phyloP scores from a whole-genome alignment of 495 filamentous ascomycete genomes.

The Xylaria castorea region DNA sequence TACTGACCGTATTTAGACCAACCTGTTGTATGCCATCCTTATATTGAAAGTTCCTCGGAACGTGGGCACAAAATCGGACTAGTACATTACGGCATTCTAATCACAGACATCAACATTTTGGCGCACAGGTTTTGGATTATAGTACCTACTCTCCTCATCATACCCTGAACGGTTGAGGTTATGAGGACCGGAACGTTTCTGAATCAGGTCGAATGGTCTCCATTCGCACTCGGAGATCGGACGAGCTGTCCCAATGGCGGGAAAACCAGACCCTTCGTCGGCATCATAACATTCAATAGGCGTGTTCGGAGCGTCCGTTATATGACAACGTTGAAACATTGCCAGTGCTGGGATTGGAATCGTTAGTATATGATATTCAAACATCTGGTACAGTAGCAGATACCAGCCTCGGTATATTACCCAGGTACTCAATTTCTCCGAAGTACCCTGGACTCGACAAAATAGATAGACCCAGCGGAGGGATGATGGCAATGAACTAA shows the following conservation, averaged over 20 bases:
- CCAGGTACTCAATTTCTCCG: neutral
- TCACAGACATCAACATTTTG: slow-evolving; percentile 15
- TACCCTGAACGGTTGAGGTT: slow-evolving; percentile 37
- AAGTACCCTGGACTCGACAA: neutral
- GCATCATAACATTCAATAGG: neutral
- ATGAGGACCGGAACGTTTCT: slow-evolving; percentile 36
- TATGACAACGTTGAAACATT: slow-evolving; percentile 2
- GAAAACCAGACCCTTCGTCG: neutral
- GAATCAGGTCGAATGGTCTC: slow-evolving; percentile 20
- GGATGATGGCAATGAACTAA: neutral
- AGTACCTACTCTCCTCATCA: slow-evolving; percentile 40
- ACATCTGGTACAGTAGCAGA: neutral
- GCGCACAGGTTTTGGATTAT: neutral
- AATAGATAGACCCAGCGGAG: neutral
- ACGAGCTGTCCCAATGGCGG: neutral
- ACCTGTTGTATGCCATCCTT: slow-evolving; percentile 44
- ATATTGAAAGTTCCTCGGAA: slow-evolving; percentile 45
- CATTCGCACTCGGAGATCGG: slow-evolving; percentile 19
- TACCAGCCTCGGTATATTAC: neutral
- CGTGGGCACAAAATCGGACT: slow-evolving; percentile 43
- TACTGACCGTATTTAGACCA: slow-evolving; percentile 2
- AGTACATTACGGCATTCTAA: slow-evolving; percentile 45
- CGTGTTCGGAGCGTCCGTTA: neutral
- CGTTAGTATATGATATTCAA: neutral
- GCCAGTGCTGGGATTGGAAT: neutral